Evolutionary conservation across 2,329 filamentous ascomycete species (phyloP).

Genomic region (Cladosporium sp.): DNA sequence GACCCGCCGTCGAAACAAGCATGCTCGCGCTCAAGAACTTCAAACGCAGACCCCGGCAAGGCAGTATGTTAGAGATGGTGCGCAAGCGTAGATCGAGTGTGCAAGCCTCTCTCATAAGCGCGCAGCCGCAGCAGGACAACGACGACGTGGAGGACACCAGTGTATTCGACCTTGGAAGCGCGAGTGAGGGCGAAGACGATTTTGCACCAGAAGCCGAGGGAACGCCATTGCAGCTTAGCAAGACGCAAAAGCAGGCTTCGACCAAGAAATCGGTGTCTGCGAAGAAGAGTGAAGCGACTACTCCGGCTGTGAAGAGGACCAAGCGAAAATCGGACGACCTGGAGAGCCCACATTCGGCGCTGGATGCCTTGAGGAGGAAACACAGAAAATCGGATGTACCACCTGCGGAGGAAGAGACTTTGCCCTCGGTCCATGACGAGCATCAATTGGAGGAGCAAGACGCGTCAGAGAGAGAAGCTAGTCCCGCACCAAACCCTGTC

Average conservation of each 20-base stretch:
- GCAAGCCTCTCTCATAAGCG: constrained; percentile 19
- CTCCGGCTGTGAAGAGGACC: constrained; percentile 27
- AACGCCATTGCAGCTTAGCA: constrained; percentile 56
- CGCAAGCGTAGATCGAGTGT: constrained; percentile 32
- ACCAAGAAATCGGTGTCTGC: constrained; percentile 20
- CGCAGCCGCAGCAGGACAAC: constrained; percentile 31
- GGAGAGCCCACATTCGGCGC: constrained; percentile 17
- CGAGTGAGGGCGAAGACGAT: constrained; percentile 27
- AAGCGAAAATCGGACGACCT: constrained; percentile 26
- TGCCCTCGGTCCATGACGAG: constrained; percentile 9
- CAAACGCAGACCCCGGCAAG: constrained; percentile 46
- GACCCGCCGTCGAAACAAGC: constrained; percentile 39
- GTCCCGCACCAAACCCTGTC: constrained; percentile 16
- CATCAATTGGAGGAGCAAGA: constrained; percentile 11
- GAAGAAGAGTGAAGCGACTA: constrained; percentile 12
- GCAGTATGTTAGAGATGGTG: constrained; percentile 47
- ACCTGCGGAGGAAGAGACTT: not conserved
- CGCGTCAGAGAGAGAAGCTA: constrained; percentile 19
- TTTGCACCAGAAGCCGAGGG: constrained; percentile 64
- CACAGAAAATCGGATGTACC: constrained; percentile 15
- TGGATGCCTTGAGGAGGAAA: constrained; percentile 21
- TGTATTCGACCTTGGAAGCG: constrained; percentile 25
- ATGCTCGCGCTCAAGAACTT: constrained; percentile 49
- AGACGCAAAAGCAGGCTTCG: constrained; percentile 27
- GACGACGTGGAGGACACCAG: constrained; percentile 23